Conservation (phyloP, 129 eudicot species). For the Flaveria sonorensis region DNA sequence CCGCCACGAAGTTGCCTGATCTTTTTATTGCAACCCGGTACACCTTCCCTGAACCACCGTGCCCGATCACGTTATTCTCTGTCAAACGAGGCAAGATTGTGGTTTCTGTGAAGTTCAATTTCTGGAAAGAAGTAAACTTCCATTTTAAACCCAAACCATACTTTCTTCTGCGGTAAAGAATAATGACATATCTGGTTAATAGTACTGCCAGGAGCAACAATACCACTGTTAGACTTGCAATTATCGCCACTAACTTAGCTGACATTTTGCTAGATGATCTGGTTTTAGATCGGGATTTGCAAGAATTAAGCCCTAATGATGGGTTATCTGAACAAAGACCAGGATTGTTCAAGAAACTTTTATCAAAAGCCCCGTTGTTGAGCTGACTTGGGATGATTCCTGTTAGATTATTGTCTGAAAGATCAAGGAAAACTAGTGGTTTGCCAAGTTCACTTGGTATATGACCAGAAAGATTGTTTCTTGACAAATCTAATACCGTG, state of each 20-base stretch:
- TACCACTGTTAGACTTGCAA: constrained; percentile 46
- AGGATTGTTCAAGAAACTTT: constrained; percentile 62
- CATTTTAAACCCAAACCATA: constrained; percentile 37
- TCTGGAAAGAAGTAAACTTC: constrained; percentile 80
- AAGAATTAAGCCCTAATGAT: constrained; percentile 43
- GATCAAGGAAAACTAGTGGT: constrained; percentile 50
- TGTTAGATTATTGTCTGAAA: constrained; percentile 61
- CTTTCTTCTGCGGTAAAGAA: constrained; percentile 41
- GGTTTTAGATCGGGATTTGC: constrained; percentile 39
- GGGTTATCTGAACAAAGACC: constrained; percentile 66
- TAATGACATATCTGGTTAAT: constrained; percentile 36
- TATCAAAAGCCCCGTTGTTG: constrained; percentile 51
- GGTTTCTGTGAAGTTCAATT: constrained; percentile 63
- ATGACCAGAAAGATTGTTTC: constrained; percentile 59
- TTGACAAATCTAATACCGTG: constrained; percentile 57
- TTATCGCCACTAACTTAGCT: constrained; percentile 39
- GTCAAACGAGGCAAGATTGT: constrained; percentile 61
- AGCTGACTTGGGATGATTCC: constrained; percentile 61
- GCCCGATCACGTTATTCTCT: constrained; percentile 71
- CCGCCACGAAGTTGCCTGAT: constrained; percentile 67
- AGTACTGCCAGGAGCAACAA: constrained; percentile 37
- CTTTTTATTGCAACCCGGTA: constrained; percentile 56
- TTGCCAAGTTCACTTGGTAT: constrained; percentile 63
- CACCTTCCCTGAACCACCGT: constrained; percentile 89
- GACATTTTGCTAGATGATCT: constrained; percentile 38